Evolutionary conservation across 768 basidiomycete species (phyloP), one percentile per base, ranked within the genome.

Genomic region (Serendipita sp.): DNA sequence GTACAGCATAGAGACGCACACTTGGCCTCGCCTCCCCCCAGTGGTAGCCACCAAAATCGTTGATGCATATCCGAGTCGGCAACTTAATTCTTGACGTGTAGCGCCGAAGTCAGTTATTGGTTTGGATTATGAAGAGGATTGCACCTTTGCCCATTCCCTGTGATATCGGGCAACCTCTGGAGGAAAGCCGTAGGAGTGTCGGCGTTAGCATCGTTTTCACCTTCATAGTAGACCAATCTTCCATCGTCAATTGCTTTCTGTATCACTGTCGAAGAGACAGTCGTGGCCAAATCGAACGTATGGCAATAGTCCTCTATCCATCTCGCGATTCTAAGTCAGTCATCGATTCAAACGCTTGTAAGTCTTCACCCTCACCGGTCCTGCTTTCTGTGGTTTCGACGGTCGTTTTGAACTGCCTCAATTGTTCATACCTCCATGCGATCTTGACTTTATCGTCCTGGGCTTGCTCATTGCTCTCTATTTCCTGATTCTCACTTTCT

Each of bases 391-490:
- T 72, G 56, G 76, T 67, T 44, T 77, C 72, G 24, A 92, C 84
- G 2, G 90, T 92, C 3, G 93, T 96, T 75, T 90, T 83, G 73
- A 96, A 95, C 74, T 80, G 85, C 75, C 87, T 89, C 89, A 97
- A 89, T 65, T 85, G 81, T 70, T 92, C 91, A 74, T 99, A 99
- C 71, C 96, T 81, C 90, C 96, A 99, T 35, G 96, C 96, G 70
- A 99, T 98, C 76, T 89, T 95, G 68, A 94, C 88, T 69, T 84
- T 85, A 32, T 83, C 78, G 11, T 71, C 71, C 11, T 69, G 70
- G n/a, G 68, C 68, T 38, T 68, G 68, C n/a, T 65, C 70, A 32
- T 74, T 74, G 16, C 73, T 72, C 41, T 77, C 75, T n/a, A 70
- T 71, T 63, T 68, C 71, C 51, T 68, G 70, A 46, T 79, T 78